Evolutionary conservation across 768 basidiomycete species (phyloP), one percentile per base, ranked within the genome.

Genomic region (Suillus fuscotomentosus): DNA sequence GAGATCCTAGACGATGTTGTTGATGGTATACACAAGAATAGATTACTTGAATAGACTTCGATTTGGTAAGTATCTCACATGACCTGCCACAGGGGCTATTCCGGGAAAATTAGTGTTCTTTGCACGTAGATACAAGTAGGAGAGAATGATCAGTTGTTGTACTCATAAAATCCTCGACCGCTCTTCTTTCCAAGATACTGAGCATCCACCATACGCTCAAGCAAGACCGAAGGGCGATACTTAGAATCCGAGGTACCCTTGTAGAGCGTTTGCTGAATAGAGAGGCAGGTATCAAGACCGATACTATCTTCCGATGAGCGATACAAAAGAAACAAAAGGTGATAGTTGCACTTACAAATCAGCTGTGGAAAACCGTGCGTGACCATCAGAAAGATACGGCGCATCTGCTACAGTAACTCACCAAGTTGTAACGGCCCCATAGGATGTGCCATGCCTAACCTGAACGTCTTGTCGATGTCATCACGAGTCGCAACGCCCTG

Each of bases 171-270:
- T 20, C 96, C 95, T 75, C 91, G 94, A 5, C 95, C 95, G 64
- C 86, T 93, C 82, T 97, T 97, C 82, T 84, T 89, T 13, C 97
- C 97, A 60, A 91, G 83, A 92, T 93, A 99, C 59, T 91, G 89
- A 22, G 97, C 97, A 72, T 97, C 94, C 5, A 99, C 97, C 97
- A 99, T 98, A 42, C 94, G 84, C 70, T 95, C 92, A 10, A 99
- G 84, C 20, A 99, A 82, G 31, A 95, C 83, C 65, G 90, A 89
- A 0, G 97, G 96, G 7, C 97, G 88, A 77, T 99, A 98, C 76
- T 99, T 99, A 10, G 91, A 92, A 77, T 99, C 97, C 0, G 91
- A 86, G 10, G 94, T 97, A 63, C 95, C 94, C 60, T 84, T 84
- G 68, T 95, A 92, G 6, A 97, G 83, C 0, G 94, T 95, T 73